These are phyloP conservation scores for Kokia cookei DNA, from an alignment of 441 rosid species.

Conservation along the genomic window DNA sequence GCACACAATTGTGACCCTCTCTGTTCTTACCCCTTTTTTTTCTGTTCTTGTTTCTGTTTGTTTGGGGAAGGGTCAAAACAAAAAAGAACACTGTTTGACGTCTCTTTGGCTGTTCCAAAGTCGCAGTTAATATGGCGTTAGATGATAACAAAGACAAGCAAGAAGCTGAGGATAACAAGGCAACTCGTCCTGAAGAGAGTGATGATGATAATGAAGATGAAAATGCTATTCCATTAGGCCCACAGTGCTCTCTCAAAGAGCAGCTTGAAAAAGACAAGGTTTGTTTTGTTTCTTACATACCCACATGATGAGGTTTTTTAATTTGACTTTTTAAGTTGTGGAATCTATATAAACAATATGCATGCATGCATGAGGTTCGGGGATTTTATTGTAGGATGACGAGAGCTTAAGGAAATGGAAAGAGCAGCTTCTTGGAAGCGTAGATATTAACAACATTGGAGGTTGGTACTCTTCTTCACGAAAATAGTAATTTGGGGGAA, in stretches of 20 bases:
- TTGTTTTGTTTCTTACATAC: neutral
- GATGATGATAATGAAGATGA: slow-evolving; percentile 23
- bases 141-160: slow-evolving; percentile 30
- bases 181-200: slow-evolving; percentile 13
- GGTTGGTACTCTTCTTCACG: slow-evolving; percentile 5
- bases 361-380: too few species aligned
- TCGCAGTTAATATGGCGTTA: slow-evolving; percentile 51
- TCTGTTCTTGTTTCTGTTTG: neutral
- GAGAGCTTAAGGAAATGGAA: slow-evolving; percentile 61
- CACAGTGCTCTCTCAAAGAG: slow-evolving; percentile 41
- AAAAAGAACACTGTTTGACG: slow-evolving; percentile 28
- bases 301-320: too few species aligned
- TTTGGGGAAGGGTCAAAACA: neutral
- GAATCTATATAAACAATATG: too few species aligned
- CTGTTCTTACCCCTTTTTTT: neutral
- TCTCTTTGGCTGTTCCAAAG: slow-evolving; percentile 59
- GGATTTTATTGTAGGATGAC: slow-evolving; percentile 28
- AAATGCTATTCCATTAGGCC: slow-evolving; percentile 41
- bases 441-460: slow-evolving; percentile 39
- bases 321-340: too few species aligned
- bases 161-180: slow-evolving; percentile 7
- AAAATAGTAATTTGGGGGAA: too few species aligned
- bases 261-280: slow-evolving; percentile 53
- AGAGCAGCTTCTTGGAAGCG: slow-evolving; percentile 52
- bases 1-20: neutral